phyloP scores from a whole-genome alignment of 371 early-diverging fungal species.

The Circinella umbellata region DNA sequence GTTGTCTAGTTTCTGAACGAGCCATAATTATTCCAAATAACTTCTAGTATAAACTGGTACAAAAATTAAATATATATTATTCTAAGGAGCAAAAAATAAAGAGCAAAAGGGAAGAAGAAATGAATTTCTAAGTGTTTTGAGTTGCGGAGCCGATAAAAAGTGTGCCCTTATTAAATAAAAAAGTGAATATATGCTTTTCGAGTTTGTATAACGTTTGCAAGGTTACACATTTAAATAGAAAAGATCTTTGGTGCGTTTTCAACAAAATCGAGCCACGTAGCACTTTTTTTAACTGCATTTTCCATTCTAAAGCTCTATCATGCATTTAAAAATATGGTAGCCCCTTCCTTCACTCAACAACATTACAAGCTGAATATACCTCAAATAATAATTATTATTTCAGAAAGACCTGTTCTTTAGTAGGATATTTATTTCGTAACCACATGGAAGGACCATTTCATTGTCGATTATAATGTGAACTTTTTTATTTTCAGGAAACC shows the following conservation, averaged over 20 bases:
- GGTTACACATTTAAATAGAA: not conserved
- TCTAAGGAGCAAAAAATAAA: not conserved
- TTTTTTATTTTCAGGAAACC: no score
- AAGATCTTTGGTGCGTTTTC: not conserved
- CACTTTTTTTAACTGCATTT: not conserved
- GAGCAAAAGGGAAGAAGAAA: not conserved
- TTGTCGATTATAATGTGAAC: no score
- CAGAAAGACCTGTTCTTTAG: no score
- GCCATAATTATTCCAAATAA: not conserved
- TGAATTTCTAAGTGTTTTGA: not conserved
- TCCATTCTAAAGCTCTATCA: no score
- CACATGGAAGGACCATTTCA: no score
- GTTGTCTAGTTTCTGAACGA: not conserved
- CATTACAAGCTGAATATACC: no score
- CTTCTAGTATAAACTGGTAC: not conserved
- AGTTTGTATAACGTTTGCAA: not conserved
- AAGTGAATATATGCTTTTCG: no score
- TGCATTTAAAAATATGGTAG: no score
- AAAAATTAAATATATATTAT: not conserved
- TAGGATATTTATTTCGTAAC: no score
- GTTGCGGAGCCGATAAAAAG: slow-evolving; percentile 1
- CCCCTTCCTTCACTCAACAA: no score
- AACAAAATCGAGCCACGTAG: slow-evolving; percentile 8
- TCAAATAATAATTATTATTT: no score
- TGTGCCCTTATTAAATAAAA: no score